phyloP scores from a whole-genome alignment of 2,329 filamentous ascomycete genomes.

The Zasmidium angulare region DNA sequence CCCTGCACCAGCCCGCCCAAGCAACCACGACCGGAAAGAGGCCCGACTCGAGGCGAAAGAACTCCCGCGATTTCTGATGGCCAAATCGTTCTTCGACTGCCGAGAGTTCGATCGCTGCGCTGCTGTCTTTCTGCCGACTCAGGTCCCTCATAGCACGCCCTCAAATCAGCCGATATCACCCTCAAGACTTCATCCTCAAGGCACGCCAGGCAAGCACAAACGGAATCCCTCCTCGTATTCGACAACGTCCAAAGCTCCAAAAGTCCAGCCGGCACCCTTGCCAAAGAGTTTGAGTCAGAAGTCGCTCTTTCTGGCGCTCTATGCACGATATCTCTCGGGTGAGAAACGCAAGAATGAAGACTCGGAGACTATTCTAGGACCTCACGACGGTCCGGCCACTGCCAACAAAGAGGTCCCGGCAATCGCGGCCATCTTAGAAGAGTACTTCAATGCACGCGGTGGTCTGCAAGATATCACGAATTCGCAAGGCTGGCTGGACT shows the following conservation, averaged over 20 bases:
- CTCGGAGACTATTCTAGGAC: slow-evolving; percentile 94
- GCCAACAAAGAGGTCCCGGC: slow-evolving; percentile 80
- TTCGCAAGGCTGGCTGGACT: slow-evolving; percentile 87
- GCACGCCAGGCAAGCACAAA: slow-evolving; percentile 10
- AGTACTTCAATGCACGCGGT: slow-evolving; percentile 71
- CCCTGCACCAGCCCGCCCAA: slow-evolving; percentile 43
- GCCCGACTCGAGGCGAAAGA: slow-evolving; percentile 75
- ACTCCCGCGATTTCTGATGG: slow-evolving; percentile 79
- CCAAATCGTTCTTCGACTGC: slow-evolving; percentile 93
- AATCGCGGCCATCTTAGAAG: slow-evolving; percentile 73
- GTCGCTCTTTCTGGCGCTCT: slow-evolving; percentile 86
- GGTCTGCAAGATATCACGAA: slow-evolving; percentile 32
- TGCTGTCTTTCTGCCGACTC: slow-evolving; percentile 71
- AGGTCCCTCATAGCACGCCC: slow-evolving; percentile 52
- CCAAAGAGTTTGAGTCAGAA: slow-evolving; percentile 71
- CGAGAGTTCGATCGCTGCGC: slow-evolving; percentile 93
- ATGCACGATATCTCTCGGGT: slow-evolving; percentile 87
- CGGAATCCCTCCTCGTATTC: not conserved
- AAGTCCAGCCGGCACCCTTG: slow-evolving; percentile 9
- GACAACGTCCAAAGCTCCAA: slow-evolving; percentile 38
- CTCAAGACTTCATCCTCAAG: slow-evolving; percentile 49
- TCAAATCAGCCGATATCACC: slow-evolving; percentile 35
- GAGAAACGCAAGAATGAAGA: slow-evolving; percentile 97
- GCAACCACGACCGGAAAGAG: slow-evolving; percentile 69
- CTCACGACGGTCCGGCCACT: slow-evolving; percentile 81